Percentiles rank a stretch among this genome's conserved stretches.
Evolutionary conservation across 306 rosid genomes (phyloP).

Genomic region (Rosa lucieae): DNA sequence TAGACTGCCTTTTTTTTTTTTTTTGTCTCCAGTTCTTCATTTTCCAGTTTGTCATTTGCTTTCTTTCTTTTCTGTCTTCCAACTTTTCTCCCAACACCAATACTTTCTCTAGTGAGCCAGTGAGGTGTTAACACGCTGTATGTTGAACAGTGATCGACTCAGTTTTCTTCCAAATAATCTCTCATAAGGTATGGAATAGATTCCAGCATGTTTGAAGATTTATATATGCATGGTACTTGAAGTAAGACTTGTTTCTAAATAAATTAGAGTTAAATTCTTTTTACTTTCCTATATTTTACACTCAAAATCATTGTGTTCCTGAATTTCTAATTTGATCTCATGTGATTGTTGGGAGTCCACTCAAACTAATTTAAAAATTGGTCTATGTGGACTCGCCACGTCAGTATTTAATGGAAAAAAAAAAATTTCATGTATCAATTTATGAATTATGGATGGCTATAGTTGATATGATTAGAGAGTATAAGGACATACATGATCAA

Average conservation of each 20-base stretch:
- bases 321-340: too few species aligned
- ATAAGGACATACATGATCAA: too few species aligned
- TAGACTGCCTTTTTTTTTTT: constrained; percentile 25
- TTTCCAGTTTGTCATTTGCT: constrained; percentile 22
- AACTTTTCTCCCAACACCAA: neutral
- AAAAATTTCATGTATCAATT: too few species aligned
- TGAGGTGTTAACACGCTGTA: neutral
- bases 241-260: neutral
- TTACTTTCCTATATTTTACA: too few species aligned
- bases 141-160: neutral
- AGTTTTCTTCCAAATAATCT: neutral
- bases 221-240: neutral
- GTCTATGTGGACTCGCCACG: too few species aligned
- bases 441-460: too few species aligned
- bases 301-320: too few species aligned
- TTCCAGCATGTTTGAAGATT: neutral
- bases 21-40: neutral
- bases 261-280: too few species aligned
- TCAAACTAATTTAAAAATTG: too few species aligned
- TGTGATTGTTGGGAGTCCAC: too few species aligned
- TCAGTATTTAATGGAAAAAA: too few species aligned
- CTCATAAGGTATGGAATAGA: neutral
- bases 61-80: neutral
- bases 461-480: too few species aligned
- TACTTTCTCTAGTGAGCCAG: neutral